Evolutionary conservation across 2,329 filamentous ascomycete genomes (phyloP), one percentile per base, ranked within the genome.

Genomic region (Dactylonectria macrodidyma): DNA sequence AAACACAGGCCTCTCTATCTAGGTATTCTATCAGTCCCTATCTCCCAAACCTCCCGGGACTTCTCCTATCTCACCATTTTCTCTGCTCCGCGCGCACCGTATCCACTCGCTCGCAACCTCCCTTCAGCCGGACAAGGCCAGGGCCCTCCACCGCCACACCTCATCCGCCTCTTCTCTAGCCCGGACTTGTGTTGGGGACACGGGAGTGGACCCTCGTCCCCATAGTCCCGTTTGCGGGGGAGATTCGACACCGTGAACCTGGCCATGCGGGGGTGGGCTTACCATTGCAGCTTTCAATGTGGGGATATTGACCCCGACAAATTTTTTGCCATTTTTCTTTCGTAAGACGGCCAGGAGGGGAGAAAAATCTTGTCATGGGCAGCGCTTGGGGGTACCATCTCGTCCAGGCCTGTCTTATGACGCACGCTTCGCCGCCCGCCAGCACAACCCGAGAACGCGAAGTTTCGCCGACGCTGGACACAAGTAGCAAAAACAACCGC

Each of bases 181-280:
- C 34, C 44, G 38, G 57, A 41, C 50, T 57, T 54, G n/a, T 57
- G 52, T 62, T 52, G 51, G 63, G 16, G 41, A 65, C 26, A 44
- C 46, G 50, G 41, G 36, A 48, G 63, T 55, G 62, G 58, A 50
- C 26, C 54, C 36, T 44, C 48, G 48, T 64, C 61, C 61, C 61
- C 61, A 52, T 52, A 57, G 34, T 63, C 59, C 46, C 41, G 24
- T 56, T 52, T 73, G 71, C 70, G 71, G 71, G 71, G 71, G 62
- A 72, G 34, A 34, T 6, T 11, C 9, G 26, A 46, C 38, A 33
- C 56, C 41, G 51, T 50, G 52, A 46, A 26, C 30, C 38, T 26
- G 30, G 51, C 44, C 69, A 71, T 74, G 72, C 72, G 72, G 72
- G 72, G 70, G 66, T 74, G 72, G 72, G 36, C 65, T 71, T 59